Percentiles rank a stretch among this genome's conserved stretches.
These are phyloP conservation scores for Dioscorea zingiberensis DNA, from an alignment of 106 monocot genomes.

Conservation along the genomic window DNA sequence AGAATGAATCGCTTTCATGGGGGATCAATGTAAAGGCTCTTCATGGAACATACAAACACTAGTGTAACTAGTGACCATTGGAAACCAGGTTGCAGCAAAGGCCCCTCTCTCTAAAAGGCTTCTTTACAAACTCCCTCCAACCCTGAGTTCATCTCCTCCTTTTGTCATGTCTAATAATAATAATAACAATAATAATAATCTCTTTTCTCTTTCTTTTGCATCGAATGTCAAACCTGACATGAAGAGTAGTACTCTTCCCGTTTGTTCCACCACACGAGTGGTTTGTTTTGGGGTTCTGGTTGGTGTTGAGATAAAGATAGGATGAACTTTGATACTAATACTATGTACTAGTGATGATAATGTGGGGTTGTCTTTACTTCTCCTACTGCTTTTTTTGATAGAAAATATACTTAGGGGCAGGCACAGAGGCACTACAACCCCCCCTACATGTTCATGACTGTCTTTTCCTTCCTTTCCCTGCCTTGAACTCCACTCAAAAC, in stretches of 20 bases:
- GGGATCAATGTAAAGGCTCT: neutral
- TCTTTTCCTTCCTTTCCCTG: constrained; percentile 38
- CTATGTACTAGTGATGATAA: neutral
- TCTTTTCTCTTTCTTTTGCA: neutral
- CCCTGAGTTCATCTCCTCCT: neutral
- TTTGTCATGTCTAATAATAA: neutral
- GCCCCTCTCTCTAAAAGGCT: neutral
- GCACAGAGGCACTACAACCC: neutral
- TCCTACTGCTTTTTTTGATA: neutral
- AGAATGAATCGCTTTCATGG: constrained; percentile 1
- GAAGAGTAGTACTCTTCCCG: neutral
- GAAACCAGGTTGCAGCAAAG: neutral
- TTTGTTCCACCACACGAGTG: neutral
- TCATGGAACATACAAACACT: neutral
- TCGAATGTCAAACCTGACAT: constrained; percentile 19
- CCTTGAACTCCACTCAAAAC: constrained; percentile 81
- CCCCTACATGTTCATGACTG: constrained; percentile 35
- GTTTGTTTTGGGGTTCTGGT: too few species aligned
- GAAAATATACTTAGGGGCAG: too few species aligned
- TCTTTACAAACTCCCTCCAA: too few species aligned
- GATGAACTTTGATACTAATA: too few species aligned
- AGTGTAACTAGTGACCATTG: neutral
- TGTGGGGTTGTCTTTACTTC: neutral
- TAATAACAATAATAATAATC: neutral
- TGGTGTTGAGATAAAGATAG: too few species aligned